A percentile compares a stretch with the other conserved stretches of the same genome.
Evolutionary conservation across 495 filamentous ascomycete genomes (phyloP).

Genomic region (Neurospora tetrasperma): DNA sequence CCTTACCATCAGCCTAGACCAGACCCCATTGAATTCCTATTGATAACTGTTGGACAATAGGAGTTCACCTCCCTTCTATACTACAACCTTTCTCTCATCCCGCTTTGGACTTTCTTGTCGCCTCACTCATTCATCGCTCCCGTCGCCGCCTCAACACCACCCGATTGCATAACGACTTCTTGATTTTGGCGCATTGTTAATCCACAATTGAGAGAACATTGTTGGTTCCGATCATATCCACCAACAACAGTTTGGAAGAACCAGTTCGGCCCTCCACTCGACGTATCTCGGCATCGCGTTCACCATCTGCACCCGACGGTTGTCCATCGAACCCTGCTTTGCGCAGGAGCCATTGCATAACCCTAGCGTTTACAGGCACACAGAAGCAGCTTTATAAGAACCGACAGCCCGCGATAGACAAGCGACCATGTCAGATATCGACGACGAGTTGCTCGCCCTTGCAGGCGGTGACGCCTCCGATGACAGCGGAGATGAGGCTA

Average conservation of each 20-base stretch:
- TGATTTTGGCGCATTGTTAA: neutral
- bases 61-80: neutral
- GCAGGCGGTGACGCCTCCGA: slow-evolving; percentile 55
- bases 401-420: neutral
- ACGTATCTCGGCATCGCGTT: neutral
- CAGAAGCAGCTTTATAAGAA: neutral
- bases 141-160: neutral
- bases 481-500: slow-evolving; percentile 36
- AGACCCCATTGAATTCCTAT: neutral
- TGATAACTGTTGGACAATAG: neutral
- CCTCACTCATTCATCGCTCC: neutral
- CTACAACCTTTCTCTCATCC: neutral
- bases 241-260: neutral
- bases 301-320: neutral
- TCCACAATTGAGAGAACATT: neutral
- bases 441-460: slow-evolving; percentile 80
- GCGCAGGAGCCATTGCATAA: neutral
- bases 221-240: neutral
- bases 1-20: neutral
- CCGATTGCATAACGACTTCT: neutral
- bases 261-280: neutral
- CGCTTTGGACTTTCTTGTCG: neutral
- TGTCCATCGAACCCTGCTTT: neutral
- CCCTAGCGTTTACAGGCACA: neutral
- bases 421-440: slow-evolving; percentile 57